Evolutionary conservation across 352 stramenopile genomes (phyloP).

Genomic region (Globisporangium nagaii): DNA sequence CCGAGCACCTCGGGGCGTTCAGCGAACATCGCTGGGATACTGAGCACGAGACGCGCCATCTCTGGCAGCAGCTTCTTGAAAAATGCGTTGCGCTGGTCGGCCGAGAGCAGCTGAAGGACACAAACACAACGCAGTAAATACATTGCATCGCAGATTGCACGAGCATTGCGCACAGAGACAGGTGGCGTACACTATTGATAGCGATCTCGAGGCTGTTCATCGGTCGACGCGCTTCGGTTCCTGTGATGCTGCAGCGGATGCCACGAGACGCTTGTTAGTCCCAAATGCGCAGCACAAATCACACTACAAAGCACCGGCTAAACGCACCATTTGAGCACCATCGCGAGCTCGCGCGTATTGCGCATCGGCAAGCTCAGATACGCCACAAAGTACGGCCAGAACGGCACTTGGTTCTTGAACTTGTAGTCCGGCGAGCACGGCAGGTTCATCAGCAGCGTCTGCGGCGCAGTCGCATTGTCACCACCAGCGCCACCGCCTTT

Average conservation of each 20-base stretch:
- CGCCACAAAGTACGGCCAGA: slow-evolving; percentile 67
- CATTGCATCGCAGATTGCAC: too few species aligned
- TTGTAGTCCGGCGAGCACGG: slow-evolving; percentile 38
- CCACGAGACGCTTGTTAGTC: slow-evolving; percentile 3
- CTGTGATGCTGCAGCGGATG: slow-evolving; percentile 19
- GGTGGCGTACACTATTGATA: slow-evolving; percentile 31
- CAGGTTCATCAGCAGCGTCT: slow-evolving; percentile 18
- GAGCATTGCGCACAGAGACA: too few species aligned
- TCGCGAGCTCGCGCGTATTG: slow-evolving; percentile 24
- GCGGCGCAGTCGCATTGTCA: slow-evolving; percentile 5
- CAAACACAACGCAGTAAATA: neutral
- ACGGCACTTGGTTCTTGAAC: slow-evolving; percentile 32
- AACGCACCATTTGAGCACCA: slow-evolving; percentile 38
- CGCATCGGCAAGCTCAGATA: slow-evolving; percentile 39
- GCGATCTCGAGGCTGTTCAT: slow-evolving; percentile 37
- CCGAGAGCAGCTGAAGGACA: slow-evolving; percentile 29
- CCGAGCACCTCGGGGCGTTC: slow-evolving; percentile 31
- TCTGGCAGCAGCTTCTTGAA: slow-evolving; percentile 43
- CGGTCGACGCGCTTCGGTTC: slow-evolving; percentile 16
- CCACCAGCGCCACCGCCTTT: slow-evolving; percentile 10
- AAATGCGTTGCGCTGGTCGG: slow-evolving; percentile 21
- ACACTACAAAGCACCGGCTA: too few species aligned
- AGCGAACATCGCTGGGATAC: slow-evolving; percentile 45
- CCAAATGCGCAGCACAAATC: neutral
- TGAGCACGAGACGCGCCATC: slow-evolving; percentile 40